Evolutionary conservation across 1,284 basidiomycete species (phyloP).

Genomic region (Pseudozyma flocculosa): DNA sequence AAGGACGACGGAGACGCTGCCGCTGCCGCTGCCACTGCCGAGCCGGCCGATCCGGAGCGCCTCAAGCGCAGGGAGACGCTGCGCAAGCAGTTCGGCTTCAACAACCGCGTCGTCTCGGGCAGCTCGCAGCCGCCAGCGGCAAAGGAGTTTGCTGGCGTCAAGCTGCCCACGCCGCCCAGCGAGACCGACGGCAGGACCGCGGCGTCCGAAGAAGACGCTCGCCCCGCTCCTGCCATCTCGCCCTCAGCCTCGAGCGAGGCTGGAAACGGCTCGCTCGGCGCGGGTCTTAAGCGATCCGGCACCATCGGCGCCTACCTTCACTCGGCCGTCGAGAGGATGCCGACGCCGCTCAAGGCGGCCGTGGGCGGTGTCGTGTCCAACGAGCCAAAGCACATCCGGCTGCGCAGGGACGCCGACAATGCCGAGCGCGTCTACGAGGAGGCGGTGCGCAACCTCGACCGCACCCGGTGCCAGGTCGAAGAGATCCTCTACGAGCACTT

Average conservation of each 20-base stretch:
- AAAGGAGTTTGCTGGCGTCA: conserved; percentile 21
- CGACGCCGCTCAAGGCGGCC: conserved; percentile 42
- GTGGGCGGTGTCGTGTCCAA: conserved; percentile 41
- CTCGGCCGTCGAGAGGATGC: conserved; percentile 44
- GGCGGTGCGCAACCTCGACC: conserved; percentile 44
- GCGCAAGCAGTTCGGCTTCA: conserved; percentile 56
- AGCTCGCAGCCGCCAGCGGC: conserved; percentile 4
- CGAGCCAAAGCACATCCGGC: conserved; percentile 46
- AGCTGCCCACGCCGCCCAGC: conserved; percentile 30
- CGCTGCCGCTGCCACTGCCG: neutral
- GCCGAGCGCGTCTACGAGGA: conserved; percentile 47
- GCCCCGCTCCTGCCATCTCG: too few species aligned
- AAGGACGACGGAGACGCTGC: too few species aligned
- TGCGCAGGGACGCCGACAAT: conserved; percentile 49
- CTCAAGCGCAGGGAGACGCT: conserved; percentile 53
- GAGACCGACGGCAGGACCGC: conserved; percentile 5
- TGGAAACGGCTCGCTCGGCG: neutral
- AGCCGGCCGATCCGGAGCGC: conserved; percentile 26
- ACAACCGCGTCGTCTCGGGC: conserved; percentile 22
- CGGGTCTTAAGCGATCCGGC: conserved; percentile 24
- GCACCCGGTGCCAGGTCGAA: conserved; percentile 43
- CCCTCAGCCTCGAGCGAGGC: too few species aligned
- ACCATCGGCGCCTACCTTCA: conserved; percentile 44
- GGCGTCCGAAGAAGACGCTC: conserved; percentile 1
- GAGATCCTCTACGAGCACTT: conserved; percentile 52